Percentiles rank a stretch among this genome's conserved stretches.
phyloP scores from a whole-genome alignment of 768 basidiomycete species.

The Coprinellus aureogranulatus region DNA sequence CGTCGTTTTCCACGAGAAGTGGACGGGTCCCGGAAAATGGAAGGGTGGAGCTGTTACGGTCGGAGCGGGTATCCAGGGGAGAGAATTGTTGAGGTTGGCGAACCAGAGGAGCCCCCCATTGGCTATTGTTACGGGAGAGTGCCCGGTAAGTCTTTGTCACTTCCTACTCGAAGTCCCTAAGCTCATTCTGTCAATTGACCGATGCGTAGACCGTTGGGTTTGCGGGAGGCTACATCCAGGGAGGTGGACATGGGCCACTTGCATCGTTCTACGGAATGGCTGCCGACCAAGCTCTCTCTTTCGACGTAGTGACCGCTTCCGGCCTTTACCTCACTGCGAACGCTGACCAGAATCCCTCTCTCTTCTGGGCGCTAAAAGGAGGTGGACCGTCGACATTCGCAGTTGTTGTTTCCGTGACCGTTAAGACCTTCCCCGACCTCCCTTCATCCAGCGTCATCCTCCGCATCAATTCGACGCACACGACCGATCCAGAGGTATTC shows the following conservation, averaged over 20 bases:
- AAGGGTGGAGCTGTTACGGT: slow-evolving; percentile 18
- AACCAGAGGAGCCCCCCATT: slow-evolving; percentile 7
- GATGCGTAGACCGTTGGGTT: slow-evolving; percentile 29
- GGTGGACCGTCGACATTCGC: slow-evolving; percentile 21
- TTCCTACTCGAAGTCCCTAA: no score
- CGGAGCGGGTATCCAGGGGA: slow-evolving; percentile 17
- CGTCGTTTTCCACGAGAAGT: slow-evolving; percentile 14
- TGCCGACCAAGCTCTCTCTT: slow-evolving; percentile 27
- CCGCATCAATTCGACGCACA: slow-evolving; percentile 13
- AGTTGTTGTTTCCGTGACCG: slow-evolving; percentile 12
- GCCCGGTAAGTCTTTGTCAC: slow-evolving; percentile 14
- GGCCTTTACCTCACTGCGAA: slow-evolving; percentile 29
- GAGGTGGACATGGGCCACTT: slow-evolving; percentile 23
- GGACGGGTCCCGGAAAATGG: slow-evolving; percentile 11
- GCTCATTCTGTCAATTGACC: neutral
- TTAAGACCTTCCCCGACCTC: slow-evolving; percentile 20
- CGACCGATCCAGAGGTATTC: slow-evolving; percentile 8
- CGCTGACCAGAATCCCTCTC: slow-evolving; percentile 33
- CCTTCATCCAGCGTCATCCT: slow-evolving; percentile 11
- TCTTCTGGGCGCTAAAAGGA: slow-evolving; percentile 39
- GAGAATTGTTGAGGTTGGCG: slow-evolving; percentile 10
- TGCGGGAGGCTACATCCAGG: slow-evolving; percentile 35
- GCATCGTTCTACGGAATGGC: slow-evolving; percentile 18
- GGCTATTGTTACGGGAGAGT: slow-evolving; percentile 14
- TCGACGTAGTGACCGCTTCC: slow-evolving; percentile 39